Evolutionary conservation across 75 land plant species (phyloP).

Genomic region (Pinus albicaulis): DNA sequence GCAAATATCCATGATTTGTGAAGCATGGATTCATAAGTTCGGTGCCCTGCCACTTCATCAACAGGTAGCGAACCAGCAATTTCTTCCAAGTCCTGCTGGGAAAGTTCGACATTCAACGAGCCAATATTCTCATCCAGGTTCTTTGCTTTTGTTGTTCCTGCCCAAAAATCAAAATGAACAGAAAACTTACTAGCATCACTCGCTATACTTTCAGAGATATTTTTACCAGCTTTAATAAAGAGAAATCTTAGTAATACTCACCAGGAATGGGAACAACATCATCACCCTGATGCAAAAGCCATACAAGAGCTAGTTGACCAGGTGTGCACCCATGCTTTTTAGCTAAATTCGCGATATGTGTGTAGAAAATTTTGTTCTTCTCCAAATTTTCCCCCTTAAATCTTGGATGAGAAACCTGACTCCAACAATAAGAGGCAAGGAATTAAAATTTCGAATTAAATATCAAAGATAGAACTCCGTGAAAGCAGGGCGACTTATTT

Average conservation of each 20-base stretch:
- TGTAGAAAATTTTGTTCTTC: constrained; percentile 41
- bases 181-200: not conserved
- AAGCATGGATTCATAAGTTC: constrained; percentile 11
- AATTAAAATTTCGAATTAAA: not conserved
- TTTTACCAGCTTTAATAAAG: not conserved
- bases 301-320: constrained; percentile 56
- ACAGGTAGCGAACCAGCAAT: constrained; percentile 29
- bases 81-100: constrained; percentile 37
- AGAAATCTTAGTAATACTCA: constrained; percentile 8
- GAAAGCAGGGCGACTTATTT: not conserved
- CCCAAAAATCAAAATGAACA: not conserved
- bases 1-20: constrained; percentile 21
- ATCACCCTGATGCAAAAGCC: constrained; percentile 57
- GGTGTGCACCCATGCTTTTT: constrained; percentile 33
- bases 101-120: constrained; percentile 34
- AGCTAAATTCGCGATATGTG: constrained; percentile 27
- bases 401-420: constrained; percentile 29
- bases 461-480: not conserved
- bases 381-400: constrained; percentile 38
- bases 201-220: not conserved
- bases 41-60: constrained; percentile 34
- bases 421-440: not conserved
- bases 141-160: constrained; percentile 52
- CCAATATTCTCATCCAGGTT: constrained; percentile 48
- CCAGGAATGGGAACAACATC: constrained; percentile 70